Evolutionary conservation across 1,284 basidiomycete genomes (phyloP).

Genomic region (Cryptococcus hybrid): DNA sequence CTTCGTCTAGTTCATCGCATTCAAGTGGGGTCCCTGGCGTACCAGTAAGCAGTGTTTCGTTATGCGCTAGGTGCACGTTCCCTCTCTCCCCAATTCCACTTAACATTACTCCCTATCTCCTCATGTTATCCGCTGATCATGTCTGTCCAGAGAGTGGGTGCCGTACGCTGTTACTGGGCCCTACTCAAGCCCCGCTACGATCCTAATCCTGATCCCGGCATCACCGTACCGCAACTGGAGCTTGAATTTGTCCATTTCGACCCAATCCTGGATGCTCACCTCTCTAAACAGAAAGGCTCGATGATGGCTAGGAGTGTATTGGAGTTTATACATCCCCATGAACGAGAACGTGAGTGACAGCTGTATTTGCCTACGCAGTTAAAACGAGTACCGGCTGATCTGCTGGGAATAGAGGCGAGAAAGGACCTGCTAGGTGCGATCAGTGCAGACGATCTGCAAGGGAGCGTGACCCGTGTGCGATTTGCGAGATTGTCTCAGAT

Average conservation of each 20-base stretch:
- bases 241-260: slow-evolving; percentile 86
- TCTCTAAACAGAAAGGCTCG: slow-evolving; percentile 65
- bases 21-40: background rate
- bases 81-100: background rate
- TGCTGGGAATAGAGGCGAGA: slow-evolving; percentile 56
- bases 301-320: slow-evolving; percentile 76
- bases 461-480: slow-evolving; percentile 78
- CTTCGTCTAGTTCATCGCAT: background rate
- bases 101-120: background rate
- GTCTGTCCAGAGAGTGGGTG: slow-evolving; percentile 28
- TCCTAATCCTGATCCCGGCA: background rate
- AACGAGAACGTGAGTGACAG: slow-evolving; percentile 60
- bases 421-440: slow-evolving; percentile 76
- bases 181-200: slow-evolving; percentile 31
- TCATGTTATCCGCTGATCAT: background rate
- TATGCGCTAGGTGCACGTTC: background rate
- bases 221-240: slow-evolving; percentile 47
- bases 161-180: slow-evolving; percentile 47
- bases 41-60: background rate
- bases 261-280: slow-evolving; percentile 74
- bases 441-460: slow-evolving; percentile 76
- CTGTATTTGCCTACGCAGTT: slow-evolving; percentile 16
- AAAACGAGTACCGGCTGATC: background rate
- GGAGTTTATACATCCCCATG: slow-evolving; percentile 86
- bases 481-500: slow-evolving; percentile 53